Conservation (phyloP, 2,329 filamentous ascomycete species). For the Pleoardoris graminearum region DNA sequence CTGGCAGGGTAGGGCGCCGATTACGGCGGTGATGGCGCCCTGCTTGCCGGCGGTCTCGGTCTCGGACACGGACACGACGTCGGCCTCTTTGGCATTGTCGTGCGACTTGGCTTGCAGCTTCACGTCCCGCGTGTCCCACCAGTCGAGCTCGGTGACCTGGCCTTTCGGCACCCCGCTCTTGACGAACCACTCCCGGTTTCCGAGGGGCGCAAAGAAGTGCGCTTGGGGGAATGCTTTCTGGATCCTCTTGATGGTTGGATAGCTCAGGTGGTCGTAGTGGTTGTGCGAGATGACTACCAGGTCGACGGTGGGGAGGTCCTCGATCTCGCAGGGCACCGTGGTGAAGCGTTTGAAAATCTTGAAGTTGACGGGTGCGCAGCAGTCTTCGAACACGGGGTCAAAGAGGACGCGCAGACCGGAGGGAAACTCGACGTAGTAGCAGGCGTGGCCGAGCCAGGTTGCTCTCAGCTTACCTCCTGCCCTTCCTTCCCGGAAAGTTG, state of each 20-base stretch:
- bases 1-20: conserved; percentile 83
- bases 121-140: conserved; percentile 88
- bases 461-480: conserved; percentile 64
- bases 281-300: conserved; percentile 80
- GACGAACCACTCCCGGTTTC: conserved; percentile 81
- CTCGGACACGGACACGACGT: conserved; percentile 9
- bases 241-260: conserved; percentile 73
- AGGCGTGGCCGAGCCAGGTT: conserved; percentile 95
- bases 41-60: conserved; percentile 3
- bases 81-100: conserved; percentile 12
- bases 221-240: conserved; percentile 71
- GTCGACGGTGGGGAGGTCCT: conserved; percentile 76
- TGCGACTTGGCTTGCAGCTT: conserved; percentile 54
- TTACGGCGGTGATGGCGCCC: conserved; percentile 63
- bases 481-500: conserved; percentile 57
- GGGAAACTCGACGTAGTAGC: conserved; percentile 90
- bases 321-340: conserved; percentile 71
- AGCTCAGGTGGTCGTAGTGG: conserved; percentile 90
- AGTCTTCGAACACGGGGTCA: conserved; percentile 88
- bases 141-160: conserved; percentile 87
- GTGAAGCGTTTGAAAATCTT: conserved; percentile 79
- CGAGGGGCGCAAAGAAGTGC: conserved; percentile 86
- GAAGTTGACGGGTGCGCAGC: conserved; percentile 76
- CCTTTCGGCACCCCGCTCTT: conserved; percentile 61
- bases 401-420: conserved; percentile 85